Evolutionary conservation across 208 protist species (phyloP).

Genomic region (Crithidia fasciculata): DNA sequence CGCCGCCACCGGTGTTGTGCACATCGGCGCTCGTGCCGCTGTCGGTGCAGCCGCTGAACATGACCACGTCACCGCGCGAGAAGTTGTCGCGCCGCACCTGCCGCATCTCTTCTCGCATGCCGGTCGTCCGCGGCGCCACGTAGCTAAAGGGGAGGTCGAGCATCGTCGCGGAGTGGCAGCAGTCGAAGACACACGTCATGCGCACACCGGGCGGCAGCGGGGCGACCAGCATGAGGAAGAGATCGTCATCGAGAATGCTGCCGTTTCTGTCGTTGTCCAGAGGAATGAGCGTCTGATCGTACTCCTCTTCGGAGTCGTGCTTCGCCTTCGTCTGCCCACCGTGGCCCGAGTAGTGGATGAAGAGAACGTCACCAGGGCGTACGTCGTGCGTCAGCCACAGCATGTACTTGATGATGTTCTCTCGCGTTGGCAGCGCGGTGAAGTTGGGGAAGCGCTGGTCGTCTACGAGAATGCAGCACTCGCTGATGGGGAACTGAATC

Average conservation of each 20-base stretch:
- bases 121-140: slow-evolving; percentile 40
- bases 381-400: slow-evolving; percentile 80
- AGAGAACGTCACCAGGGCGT: slow-evolving; percentile 88
- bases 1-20: slow-evolving; percentile 39
- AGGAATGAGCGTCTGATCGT: slow-evolving; percentile 87
- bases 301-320: slow-evolving; percentile 67
- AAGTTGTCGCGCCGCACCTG: slow-evolving; percentile 78
- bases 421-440: slow-evolving; percentile 74
- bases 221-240: slow-evolving; percentile 81
- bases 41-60: slow-evolving; percentile 92
- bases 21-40: slow-evolving; percentile 85
- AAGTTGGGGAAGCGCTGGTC: slow-evolving; percentile 77
- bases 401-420: slow-evolving; percentile 88
- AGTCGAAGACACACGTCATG: slow-evolving; percentile 94
- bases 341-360: slow-evolving; percentile 93
- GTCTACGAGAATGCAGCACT: slow-evolving; percentile 90
- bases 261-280: slow-evolving; percentile 73
- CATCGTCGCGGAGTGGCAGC: slow-evolving; percentile 92
- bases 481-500: slow-evolving; percentile 81
- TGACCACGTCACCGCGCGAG: slow-evolving; percentile 81
- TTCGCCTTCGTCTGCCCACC: slow-evolving; percentile 66
- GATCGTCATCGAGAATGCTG: slow-evolving; percentile 90
- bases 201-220: slow-evolving; percentile 78
- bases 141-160: slow-evolving; percentile 91
- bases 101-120: slow-evolving; percentile 50